phyloP scores from a whole-genome alignment of 257 asterid species.

The Prunella vulgaris region DNA sequence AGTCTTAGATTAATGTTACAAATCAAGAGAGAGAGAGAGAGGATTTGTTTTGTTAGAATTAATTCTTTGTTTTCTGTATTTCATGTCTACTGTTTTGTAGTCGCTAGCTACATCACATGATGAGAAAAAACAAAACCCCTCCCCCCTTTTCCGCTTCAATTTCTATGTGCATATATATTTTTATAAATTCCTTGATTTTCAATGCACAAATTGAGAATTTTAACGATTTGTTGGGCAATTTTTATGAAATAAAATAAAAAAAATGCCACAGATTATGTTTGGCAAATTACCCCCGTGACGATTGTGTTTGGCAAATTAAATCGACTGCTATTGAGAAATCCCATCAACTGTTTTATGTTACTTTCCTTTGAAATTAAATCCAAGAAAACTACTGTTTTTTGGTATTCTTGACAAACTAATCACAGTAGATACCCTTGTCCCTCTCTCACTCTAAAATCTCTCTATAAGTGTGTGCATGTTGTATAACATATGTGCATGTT shows the following conservation, averaged over 20 bases:
- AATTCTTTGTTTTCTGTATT: background rate
- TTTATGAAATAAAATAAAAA: too few species aligned
- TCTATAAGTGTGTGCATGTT: background rate
- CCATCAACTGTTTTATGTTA: background rate
- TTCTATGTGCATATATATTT: too few species aligned
- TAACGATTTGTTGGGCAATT: too few species aligned
- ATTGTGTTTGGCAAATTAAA: background rate
- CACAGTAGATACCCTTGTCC: background rate
- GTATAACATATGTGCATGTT: background rate
- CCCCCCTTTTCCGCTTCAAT: too few species aligned
- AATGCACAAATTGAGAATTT: too few species aligned
- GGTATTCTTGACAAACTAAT: conserved; percentile 1
- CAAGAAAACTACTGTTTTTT: conserved; percentile 4
- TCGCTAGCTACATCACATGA: background rate
- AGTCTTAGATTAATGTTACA: too few species aligned
- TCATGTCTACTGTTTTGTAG: background rate
- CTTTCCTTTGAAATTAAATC: background rate
- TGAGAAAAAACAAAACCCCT: too few species aligned
- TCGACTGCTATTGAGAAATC: background rate
- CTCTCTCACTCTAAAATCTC: conserved; percentile 24
- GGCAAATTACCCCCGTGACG: too few species aligned
- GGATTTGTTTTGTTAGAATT: too few species aligned
- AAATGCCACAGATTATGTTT: too few species aligned
- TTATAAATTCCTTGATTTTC: too few species aligned
- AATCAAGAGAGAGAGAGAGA: too few species aligned